These are phyloP conservation scores for Aspergillus latus DNA, from an alignment of 2,329 filamentous ascomycete species.

Conservation along the genomic window DNA sequence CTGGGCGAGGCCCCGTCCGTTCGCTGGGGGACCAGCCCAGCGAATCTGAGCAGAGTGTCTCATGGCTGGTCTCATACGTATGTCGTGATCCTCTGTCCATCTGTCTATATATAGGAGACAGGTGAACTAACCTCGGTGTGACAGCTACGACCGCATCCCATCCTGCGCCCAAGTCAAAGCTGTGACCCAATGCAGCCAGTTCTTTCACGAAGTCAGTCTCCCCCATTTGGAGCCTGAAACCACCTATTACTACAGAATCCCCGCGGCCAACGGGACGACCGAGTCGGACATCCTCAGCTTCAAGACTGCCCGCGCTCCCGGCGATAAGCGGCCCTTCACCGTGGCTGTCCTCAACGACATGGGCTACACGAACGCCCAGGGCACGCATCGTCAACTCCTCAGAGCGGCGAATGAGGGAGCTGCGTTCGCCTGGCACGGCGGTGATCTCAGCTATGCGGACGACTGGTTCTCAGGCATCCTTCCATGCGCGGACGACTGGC, in stretches of 20 bases:
- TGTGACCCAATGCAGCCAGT: slow-evolving; percentile 53
- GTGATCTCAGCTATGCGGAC: slow-evolving; percentile 53
- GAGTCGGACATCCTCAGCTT: slow-evolving; percentile 49
- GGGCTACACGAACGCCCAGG: slow-evolving; percentile 55
- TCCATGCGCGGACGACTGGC: slow-evolving; percentile 50
- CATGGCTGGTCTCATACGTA: slow-evolving; percentile 46
- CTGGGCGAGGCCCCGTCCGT: slow-evolving; percentile 48
- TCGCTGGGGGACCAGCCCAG: slow-evolving; percentile 43
- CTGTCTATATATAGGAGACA: too few relatives aligned
- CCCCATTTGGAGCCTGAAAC: slow-evolving; percentile 42
- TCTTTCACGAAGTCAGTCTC: slow-evolving; percentile 54
- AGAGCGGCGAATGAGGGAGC: slow-evolving; percentile 45
- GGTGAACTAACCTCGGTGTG: neutral
- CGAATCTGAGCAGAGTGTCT: slow-evolving; percentile 36
- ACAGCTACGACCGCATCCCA: slow-evolving; percentile 52
- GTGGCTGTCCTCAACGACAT: slow-evolving; percentile 55
- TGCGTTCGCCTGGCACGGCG: slow-evolving; percentile 55
- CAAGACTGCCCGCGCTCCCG: slow-evolving; percentile 48
- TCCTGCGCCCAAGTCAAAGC: slow-evolving; percentile 47
- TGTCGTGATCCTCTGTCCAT: slow-evolving; percentile 14
- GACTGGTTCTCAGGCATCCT: slow-evolving; percentile 55
- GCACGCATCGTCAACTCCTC: slow-evolving; percentile 49
- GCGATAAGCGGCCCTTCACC: slow-evolving; percentile 44
- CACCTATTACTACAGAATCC: slow-evolving; percentile 55
- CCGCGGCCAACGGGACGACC: slow-evolving; percentile 52